phyloP scores from a whole-genome alignment of 192 early-diverging fungal species.

The Pilobolus umbonatus region DNA sequence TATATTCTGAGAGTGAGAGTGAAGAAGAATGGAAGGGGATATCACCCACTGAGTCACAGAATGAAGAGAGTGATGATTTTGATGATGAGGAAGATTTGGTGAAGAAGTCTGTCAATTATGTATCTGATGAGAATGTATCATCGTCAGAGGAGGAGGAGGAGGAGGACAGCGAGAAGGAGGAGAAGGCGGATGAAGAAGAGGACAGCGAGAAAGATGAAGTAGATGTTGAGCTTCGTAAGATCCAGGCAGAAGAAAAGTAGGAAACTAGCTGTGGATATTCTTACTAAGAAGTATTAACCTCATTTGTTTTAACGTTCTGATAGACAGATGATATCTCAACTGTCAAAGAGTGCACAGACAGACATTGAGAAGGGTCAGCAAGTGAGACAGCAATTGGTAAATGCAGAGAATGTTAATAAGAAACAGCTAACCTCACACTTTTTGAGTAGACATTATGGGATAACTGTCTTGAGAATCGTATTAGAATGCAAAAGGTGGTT shows the following conservation, averaged over 20 bases:
- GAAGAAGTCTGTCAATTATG: constrained; percentile 25
- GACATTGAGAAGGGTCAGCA: constrained; percentile 92
- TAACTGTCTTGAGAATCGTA: constrained; percentile 75
- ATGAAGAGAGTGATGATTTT: constrained; percentile 20
- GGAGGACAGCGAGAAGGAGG: constrained; percentile 37
- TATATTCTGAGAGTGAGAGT: constrained; percentile 47
- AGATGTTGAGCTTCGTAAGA: constrained; percentile 61
- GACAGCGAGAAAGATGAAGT: constrained; percentile 41
- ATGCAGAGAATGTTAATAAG: neutral
- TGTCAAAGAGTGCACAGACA: constrained; percentile 66
- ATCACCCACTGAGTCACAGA: constrained; percentile 32
- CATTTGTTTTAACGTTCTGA: neutral
- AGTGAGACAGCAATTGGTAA: constrained; percentile 83
- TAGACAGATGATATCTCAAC: constrained; percentile 66
- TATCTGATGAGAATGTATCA: constrained; percentile 35
- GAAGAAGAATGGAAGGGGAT: constrained; percentile 28
- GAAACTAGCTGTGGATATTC: neutral
- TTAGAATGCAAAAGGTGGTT: constrained; percentile 79
- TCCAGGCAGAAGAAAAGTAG: constrained; percentile 77
- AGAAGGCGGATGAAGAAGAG: constrained; percentile 39
- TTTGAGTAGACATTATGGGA: constrained; percentile 66
- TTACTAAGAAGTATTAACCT: neutral
- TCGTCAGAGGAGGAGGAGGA: constrained; percentile 34
- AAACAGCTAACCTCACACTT: neutral
- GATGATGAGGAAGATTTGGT: constrained; percentile 48